Conservation (phyloP, 129 eudicot species). For the Flaveria sonorensis region DNA sequence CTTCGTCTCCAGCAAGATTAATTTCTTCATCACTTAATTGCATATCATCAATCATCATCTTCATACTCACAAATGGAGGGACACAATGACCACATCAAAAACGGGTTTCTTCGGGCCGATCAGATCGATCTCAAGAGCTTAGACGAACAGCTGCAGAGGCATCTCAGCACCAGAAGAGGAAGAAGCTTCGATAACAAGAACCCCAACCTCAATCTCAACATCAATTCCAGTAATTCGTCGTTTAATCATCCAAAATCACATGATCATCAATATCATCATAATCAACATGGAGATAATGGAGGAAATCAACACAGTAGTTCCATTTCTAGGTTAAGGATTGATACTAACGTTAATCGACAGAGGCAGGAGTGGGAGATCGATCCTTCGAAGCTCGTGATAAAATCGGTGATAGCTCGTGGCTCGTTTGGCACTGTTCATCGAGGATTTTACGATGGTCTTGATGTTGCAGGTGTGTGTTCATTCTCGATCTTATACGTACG, state of each 20-base stretch:
- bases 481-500: background rate
- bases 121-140: constrained; percentile 94
- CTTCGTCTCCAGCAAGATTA: background rate
- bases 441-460: constrained; percentile 89
- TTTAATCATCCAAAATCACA: constrained; percentile 2
- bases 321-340: constrained; percentile 20
- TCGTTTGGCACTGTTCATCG: constrained; percentile 94
- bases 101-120: constrained; percentile 82
- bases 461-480: constrained; percentile 65
- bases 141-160: constrained; percentile 81
- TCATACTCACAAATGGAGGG: constrained; percentile 33
- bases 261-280: constrained; percentile 16
- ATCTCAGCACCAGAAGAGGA: constrained; percentile 47
- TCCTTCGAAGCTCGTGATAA: constrained; percentile 77
- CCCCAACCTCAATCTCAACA: constrained; percentile 24
- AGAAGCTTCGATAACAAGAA: constrained; percentile 43
- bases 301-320: background rate
- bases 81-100: constrained; percentile 34
- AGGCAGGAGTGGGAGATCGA: constrained; percentile 96
- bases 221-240: constrained; percentile 18
- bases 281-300: constrained; percentile 8
- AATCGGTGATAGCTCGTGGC: constrained; percentile 88
- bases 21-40: constrained; percentile 5
- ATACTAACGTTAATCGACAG: constrained; percentile 27
- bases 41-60: constrained; percentile 11